phyloP scores from a whole-genome alignment of 2,329 filamentous ascomycete genomes.

The Fulvia fulva region DNA sequence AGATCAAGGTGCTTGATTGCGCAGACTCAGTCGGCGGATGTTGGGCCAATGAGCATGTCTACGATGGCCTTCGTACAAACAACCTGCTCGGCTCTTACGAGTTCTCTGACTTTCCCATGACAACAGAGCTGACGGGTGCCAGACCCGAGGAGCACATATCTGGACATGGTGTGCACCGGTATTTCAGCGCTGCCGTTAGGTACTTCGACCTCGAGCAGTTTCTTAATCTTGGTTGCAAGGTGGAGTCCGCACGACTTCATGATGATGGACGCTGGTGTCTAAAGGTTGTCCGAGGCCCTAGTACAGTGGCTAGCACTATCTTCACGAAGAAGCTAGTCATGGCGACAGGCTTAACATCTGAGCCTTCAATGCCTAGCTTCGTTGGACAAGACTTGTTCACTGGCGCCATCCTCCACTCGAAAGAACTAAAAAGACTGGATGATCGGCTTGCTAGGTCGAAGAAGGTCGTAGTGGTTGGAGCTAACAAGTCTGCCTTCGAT shows the following conservation, averaged over 20 bases:
- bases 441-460: conserved; percentile 34
- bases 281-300: neutral
- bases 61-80: conserved; percentile 63
- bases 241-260: conserved; percentile 39
- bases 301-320: neutral
- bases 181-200: conserved; percentile 52
- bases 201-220: conserved; percentile 46
- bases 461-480: conserved; percentile 53
- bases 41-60: conserved; percentile 63
- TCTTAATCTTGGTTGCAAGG: conserved; percentile 49
- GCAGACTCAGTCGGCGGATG: conserved; percentile 55
- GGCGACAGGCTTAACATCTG: conserved; percentile 57
- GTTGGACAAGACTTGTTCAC: conserved; percentile 47
- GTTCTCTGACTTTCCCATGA: conserved; percentile 68
- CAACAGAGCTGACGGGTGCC: conserved; percentile 38
- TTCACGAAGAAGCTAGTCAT: conserved; percentile 50
- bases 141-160: conserved; percentile 55
- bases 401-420: conserved; percentile 53
- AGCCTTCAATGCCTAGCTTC: conserved; percentile 51
- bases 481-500: conserved; percentile 60
- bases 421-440: conserved; percentile 44
- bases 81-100: conserved; percentile 69
- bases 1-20: conserved; percentile 34
- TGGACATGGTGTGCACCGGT: conserved; percentile 52
- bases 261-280: neutral